phyloP scores from a whole-genome alignment of 345 rosid species.

The Citrus glauca region DNA sequence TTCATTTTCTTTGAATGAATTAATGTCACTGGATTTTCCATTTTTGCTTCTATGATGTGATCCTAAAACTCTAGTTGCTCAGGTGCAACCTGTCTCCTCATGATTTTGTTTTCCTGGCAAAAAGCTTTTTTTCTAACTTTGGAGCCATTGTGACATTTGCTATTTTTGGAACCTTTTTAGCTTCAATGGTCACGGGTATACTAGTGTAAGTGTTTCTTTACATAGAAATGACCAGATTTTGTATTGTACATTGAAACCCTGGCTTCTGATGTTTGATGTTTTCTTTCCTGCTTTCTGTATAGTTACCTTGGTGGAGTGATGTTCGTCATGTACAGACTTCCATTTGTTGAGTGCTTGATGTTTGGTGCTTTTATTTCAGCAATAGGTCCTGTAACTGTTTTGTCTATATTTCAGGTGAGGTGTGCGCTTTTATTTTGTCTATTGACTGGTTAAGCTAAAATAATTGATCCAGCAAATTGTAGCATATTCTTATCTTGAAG shows the following conservation, averaged over 20 bases:
- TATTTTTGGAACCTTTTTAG: constrained; percentile 76
- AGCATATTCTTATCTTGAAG: background rate
- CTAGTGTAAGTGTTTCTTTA: constrained; percentile 48
- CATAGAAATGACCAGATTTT: background rate
- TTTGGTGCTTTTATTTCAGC: constrained; percentile 99
- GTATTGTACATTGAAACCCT: background rate
- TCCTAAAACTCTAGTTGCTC: background rate
- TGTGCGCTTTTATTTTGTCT: background rate
- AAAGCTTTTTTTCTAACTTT: constrained; percentile 91
- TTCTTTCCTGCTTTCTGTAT: constrained; percentile 16
- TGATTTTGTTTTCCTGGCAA: constrained; percentile 28
- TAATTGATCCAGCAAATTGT: background rate
- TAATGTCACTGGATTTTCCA: background rate
- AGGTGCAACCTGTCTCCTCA: background rate
- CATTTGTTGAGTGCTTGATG: constrained; percentile 93
- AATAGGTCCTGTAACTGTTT: constrained; percentile 96
- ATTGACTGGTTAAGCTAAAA: background rate
- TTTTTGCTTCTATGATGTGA: background rate
- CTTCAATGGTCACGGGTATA: constrained; percentile 80
- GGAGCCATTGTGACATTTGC: constrained; percentile 98
- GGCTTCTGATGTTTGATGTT: background rate
- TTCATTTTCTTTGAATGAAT: background rate
- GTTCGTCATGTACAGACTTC: constrained; percentile 85
- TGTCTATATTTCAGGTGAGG: constrained; percentile 93
- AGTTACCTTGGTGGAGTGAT: constrained; percentile 89